A percentile compares a stretch with the other conserved stretches of the same genome.
Conservation (phyloP, 139 green algal species). For the Tetraselmis chui region DNA sequence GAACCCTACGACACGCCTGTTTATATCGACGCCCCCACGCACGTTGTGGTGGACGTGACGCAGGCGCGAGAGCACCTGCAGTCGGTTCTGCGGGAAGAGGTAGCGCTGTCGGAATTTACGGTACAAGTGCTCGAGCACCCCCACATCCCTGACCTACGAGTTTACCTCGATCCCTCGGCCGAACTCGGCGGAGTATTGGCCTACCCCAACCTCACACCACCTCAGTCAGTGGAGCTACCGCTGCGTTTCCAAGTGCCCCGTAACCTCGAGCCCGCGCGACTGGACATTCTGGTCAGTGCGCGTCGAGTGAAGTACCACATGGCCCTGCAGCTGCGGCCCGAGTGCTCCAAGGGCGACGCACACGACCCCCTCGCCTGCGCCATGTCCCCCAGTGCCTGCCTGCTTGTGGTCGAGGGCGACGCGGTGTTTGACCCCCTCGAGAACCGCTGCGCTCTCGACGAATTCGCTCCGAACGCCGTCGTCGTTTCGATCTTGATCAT, state of each 20-base stretch:
- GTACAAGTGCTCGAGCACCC: background rate
- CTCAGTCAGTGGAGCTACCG: background rate
- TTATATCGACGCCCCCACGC: background rate
- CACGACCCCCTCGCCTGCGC: background rate
- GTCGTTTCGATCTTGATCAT: background rate
- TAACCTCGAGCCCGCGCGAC: background rate
- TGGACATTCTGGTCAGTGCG: background rate
- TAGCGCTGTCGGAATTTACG: background rate
- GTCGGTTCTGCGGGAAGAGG: background rate
- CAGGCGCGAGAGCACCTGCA: background rate
- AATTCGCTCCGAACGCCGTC: too few species aligned
- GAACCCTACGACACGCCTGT: background rate
- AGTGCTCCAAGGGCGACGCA: background rate
- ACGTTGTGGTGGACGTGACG: background rate
- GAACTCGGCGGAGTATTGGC: background rate
- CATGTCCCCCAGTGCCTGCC: background rate
- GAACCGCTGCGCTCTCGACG: background rate
- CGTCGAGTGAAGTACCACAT: background rate
- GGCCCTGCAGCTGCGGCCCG: background rate
- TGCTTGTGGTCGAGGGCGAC: background rate
- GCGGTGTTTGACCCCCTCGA: background rate
- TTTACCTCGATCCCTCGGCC: background rate
- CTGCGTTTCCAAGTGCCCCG: background rate
- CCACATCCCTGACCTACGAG: background rate
- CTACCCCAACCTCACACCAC: background rate